Evolutionary conservation across 1,284 basidiomycete species (phyloP).

Genomic region (Mixia osmundae): DNA sequence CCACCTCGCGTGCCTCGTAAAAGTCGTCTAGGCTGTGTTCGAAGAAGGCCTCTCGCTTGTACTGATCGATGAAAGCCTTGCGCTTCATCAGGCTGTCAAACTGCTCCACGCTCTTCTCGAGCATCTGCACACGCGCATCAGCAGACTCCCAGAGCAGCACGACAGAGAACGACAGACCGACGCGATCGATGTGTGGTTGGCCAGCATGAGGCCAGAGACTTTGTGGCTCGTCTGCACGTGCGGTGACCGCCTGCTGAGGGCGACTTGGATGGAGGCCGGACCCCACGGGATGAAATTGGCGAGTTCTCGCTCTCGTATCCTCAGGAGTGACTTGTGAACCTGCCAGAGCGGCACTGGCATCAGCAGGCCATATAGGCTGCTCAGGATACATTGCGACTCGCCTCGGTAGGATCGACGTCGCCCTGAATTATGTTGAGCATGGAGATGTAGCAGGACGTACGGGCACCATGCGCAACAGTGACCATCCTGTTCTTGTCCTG

Average conservation of each 20-base stretch:
- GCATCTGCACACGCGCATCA: conserved; percentile 33
- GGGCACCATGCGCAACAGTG: conserved; percentile 26
- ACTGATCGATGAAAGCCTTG: conserved; percentile 91
- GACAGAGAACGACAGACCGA: conserved; percentile 34
- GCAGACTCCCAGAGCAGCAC: background rate
- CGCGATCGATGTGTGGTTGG: conserved; percentile 93
- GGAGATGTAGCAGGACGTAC: conserved; percentile 78
- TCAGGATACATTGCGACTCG: conserved; percentile 29
- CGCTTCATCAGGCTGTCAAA: conserved; percentile 70
- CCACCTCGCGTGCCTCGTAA: conserved; percentile 51
- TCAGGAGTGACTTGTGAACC: conserved; percentile 88
- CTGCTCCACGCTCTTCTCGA: conserved; percentile 88
- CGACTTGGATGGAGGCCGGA: conserved; percentile 92
- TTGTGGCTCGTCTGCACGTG: conserved; percentile 53
- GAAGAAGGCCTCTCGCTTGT: conserved; percentile 90
- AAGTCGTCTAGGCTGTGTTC: conserved; percentile 78
- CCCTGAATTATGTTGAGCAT: conserved; percentile 97
- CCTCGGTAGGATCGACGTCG: conserved; percentile 93
- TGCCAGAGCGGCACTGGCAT: conserved; percentile 20
- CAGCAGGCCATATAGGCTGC: background rate
- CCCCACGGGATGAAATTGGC: conserved; percentile 99
- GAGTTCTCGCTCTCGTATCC: conserved; percentile 85
- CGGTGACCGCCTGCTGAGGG: conserved; percentile 71
- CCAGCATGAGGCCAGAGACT: conserved; percentile 93
- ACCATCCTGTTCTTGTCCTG: conserved; percentile 99